Conservation (phyloP, 441 rosid genomes). For the Gossypium davidsonii region DNA sequence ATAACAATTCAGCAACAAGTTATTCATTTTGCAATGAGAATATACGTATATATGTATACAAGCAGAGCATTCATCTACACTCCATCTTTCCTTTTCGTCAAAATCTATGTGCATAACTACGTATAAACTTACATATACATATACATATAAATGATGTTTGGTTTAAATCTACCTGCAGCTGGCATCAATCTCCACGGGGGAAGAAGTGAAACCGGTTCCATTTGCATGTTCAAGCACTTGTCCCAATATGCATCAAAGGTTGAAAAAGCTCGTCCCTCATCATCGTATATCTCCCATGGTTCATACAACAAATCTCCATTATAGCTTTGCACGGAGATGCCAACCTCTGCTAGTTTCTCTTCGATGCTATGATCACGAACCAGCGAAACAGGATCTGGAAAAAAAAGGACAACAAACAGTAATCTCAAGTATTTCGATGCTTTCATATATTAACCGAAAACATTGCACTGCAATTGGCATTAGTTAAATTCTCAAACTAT, state of each 20-base stretch:
- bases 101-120: neutral
- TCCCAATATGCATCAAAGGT: slow-evolving; percentile 66
- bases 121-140: neutral
- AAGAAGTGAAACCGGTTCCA: slow-evolving; percentile 53
- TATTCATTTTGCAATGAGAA: neutral
- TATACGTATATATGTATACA: neutral
- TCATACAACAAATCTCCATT: slow-evolving; percentile 80
- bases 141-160: neutral
- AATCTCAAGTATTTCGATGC: neutral
- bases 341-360: slow-evolving; percentile 58
- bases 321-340: slow-evolving; percentile 73
- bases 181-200: slow-evolving; percentile 63
- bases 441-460: neutral
- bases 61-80: neutral
- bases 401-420: neutral
- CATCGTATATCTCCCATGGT: slow-evolving; percentile 82
- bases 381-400: slow-evolving; percentile 76
- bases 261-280: slow-evolving; percentile 57
- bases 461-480: neutral
- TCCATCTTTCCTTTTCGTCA: neutral
- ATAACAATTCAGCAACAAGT: slow-evolving; percentile 11
- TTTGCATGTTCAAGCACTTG: slow-evolving; percentile 54
- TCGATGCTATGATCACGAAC: slow-evolving; percentile 73
- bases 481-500: neutral
- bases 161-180: slow-evolving; percentile 42